phyloP scores from a whole-genome alignment of 352 stramenopile genomes.

The Phytophthora crassamura region DNA sequence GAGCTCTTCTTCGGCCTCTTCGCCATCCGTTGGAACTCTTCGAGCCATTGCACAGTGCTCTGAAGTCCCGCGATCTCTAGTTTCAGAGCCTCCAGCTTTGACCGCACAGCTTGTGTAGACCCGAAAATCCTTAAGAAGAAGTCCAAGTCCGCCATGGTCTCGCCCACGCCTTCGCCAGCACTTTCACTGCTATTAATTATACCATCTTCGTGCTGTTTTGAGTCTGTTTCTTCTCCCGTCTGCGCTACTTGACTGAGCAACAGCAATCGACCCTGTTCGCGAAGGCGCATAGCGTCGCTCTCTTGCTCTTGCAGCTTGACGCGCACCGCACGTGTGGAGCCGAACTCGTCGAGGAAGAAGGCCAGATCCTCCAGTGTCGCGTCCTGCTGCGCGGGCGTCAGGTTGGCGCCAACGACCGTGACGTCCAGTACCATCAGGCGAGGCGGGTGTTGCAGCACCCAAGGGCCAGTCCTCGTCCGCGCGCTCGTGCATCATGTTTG shows the following conservation, averaged over 20 bases:
- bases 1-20: not conserved
- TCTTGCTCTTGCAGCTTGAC: conserved; percentile 18
- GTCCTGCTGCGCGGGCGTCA: conserved; percentile 15
- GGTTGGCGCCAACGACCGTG: not conserved
- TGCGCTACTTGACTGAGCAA: not conserved
- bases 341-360: conserved; percentile 25
- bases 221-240: not conserved
- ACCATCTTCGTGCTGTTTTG: not conserved
- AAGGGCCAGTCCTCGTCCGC: too few relatives aligned
- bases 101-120: conserved; percentile 7
- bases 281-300: conserved; percentile 10
- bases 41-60: conserved; percentile 3
- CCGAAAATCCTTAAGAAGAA: conserved; percentile 16
- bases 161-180: conserved; percentile 3
- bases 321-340: conserved; percentile 23
- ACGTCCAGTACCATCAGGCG: conserved; percentile 10
- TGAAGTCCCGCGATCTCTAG: conserved; percentile 1
- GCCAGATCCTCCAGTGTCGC: conserved; percentile 10
- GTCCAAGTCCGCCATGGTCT: conserved; percentile 21
- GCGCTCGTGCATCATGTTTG: too few relatives aligned
- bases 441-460: too few relatives aligned
- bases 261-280: not conserved
- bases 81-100: not conserved
- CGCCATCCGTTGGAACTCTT: not conserved
- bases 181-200: not conserved